Evolutionary conservation across 1,139 yeast genomes (phyloP).

Genomic region (Hemisphaericaspora lyxosophila): DNA sequence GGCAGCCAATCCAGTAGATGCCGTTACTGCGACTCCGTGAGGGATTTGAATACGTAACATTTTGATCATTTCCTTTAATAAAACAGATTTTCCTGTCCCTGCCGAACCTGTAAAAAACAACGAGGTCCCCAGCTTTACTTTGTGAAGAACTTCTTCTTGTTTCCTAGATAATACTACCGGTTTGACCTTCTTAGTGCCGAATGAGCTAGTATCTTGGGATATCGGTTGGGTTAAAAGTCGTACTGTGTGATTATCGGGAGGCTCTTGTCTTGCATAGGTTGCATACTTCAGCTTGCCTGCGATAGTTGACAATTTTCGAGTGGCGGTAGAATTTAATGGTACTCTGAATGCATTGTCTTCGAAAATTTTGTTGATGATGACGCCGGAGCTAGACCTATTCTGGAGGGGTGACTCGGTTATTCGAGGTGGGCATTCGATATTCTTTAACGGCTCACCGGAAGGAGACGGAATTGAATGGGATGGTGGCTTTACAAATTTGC

Average conservation of each 20-base stretch:
- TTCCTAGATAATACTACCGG: slow-evolving; percentile 42
- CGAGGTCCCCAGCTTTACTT: slow-evolving; percentile 47
- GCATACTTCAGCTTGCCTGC: not conserved
- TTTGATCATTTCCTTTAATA: slow-evolving; percentile 68
- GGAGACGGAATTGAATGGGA: no score
- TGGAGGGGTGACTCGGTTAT: no score
- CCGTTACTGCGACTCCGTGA: slow-evolving; percentile 75
- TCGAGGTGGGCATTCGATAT: no score
- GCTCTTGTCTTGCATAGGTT: not conserved
- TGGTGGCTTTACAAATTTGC: no score
- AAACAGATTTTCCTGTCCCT: slow-evolving; percentile 90
- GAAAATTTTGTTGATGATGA: no score
- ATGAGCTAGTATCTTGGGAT: not conserved
- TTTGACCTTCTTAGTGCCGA: slow-evolving; percentile 24
- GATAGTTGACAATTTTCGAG: not conserved
- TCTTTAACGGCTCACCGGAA: no score
- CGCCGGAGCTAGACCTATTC: no score
- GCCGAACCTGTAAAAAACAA: slow-evolving; percentile 93
- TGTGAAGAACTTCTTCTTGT: slow-evolving; percentile 39
- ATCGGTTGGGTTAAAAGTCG: slow-evolving; percentile 19
- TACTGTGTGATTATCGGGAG: slow-evolving; percentile 11
- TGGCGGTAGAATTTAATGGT: not conserved
- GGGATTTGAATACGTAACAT: slow-evolving; percentile 50
- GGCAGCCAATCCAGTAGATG: slow-evolving; percentile 92
- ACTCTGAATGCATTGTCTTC: not conserved